These are phyloP conservation scores for Setaria viridis DNA, from an alignment of 202 grass and related monocot genomes.

Conservation along the genomic window DNA sequence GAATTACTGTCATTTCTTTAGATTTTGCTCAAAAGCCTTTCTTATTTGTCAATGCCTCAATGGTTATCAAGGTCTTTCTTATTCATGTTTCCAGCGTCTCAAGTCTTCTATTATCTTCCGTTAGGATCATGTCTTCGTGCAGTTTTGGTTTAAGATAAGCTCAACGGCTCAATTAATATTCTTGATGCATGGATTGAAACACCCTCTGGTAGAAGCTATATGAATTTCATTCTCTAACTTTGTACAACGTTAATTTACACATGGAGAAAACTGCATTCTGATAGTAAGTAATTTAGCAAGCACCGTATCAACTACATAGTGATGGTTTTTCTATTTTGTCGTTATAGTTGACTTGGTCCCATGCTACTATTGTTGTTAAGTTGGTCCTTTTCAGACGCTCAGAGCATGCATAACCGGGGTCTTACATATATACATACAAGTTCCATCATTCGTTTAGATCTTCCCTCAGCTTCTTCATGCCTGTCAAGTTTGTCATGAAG, in stretches of 20 bases:
- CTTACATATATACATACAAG: not conserved
- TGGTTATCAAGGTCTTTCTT: too few species aligned
- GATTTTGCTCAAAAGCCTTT: not conserved
- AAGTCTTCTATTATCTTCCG: not conserved
- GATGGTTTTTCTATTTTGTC: not conserved
- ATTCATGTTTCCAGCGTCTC: not conserved
- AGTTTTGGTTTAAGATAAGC: not conserved
- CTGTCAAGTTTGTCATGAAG: not conserved
- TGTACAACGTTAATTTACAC: not conserved
- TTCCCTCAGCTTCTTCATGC: not conserved
- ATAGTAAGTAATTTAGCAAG: not conserved
- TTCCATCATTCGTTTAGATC: not conserved
- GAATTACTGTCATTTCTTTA: not conserved
- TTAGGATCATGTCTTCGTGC: not conserved
- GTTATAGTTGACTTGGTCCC: conserved; percentile 3
- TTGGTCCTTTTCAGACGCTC: not conserved
- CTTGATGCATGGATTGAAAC: not conserved
- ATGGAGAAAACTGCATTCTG: not conserved
- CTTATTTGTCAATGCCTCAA: too few species aligned
- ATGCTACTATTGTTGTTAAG: not conserved
- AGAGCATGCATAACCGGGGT: not conserved
- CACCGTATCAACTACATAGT: not conserved
- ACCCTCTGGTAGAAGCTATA: not conserved
- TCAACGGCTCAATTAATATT: not conserved
- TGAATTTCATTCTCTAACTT: not conserved